phyloP scores from a whole-genome alignment of 495 filamentous ascomycete genomes.

The Pyrenula aspistea region DNA sequence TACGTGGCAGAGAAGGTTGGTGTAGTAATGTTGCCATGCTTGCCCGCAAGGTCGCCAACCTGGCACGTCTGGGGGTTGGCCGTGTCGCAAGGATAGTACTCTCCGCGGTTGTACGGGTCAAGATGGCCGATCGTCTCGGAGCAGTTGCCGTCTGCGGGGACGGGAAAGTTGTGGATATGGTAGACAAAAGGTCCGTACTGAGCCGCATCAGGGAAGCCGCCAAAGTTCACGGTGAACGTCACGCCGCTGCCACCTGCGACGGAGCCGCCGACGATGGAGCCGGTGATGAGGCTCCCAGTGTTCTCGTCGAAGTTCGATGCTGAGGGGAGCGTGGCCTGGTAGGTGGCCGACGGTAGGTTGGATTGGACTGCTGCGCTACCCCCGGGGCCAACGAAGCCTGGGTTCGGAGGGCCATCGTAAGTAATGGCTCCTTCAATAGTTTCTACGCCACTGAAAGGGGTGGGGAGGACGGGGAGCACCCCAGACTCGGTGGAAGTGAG shows the following conservation, averaged over 20 bases:
- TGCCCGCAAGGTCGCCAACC: conserved; percentile 75
- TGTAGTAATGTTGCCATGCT: conserved; percentile 54
- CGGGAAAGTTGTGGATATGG: conserved; percentile 67
- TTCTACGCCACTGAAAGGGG: not conserved
- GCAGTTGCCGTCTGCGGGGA: conserved; percentile 70
- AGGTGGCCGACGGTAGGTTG: conserved; percentile 49
- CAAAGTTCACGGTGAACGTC: conserved; percentile 44
- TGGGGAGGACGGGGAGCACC: not conserved
- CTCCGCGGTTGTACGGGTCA: conserved; percentile 54
- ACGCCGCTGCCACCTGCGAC: conserved; percentile 49
- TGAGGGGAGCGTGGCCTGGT: conserved; percentile 38
- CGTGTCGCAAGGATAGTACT: conserved; percentile 51
- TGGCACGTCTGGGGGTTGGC: conserved; percentile 57
- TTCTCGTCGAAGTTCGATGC: conserved; percentile 25
- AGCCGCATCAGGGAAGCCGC: conserved; percentile 47
- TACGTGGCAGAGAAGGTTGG: conserved; percentile 37
- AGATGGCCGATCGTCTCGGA: conserved; percentile 55
- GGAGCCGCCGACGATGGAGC: conserved; percentile 43
- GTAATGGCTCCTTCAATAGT: not conserved
- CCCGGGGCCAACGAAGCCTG: not conserved
- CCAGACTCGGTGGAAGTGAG: not conserved
- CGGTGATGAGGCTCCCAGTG: conserved; percentile 42
- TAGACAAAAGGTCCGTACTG: conserved; percentile 61
- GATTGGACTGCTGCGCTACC: not conserved
- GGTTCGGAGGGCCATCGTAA: not conserved